Evolutionary conservation across 2,329 filamentous ascomycete genomes (phyloP).

Genomic region (Apiospora hydei): DNA sequence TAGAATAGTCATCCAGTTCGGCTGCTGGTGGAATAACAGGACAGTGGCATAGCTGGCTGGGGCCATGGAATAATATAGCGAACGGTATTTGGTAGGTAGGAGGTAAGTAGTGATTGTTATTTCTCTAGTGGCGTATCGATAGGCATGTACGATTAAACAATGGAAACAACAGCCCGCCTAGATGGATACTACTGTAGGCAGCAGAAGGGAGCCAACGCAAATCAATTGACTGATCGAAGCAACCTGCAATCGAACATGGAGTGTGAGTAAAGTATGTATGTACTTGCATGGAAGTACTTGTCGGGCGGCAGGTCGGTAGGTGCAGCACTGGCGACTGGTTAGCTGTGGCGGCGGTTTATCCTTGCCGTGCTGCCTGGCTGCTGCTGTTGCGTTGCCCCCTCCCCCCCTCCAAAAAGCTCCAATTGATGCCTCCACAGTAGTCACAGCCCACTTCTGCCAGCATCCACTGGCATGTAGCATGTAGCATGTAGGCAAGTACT

Average conservation of each 20-base stretch:
- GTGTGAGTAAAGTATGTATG: not conserved
- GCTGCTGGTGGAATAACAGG: not conserved
- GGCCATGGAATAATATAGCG: too few species aligned
- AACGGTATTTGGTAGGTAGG: too few species aligned
- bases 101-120: too few species aligned
- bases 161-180: too few species aligned
- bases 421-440: constrained; percentile 12
- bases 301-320: not conserved
- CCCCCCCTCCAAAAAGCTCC: constrained; percentile 11
- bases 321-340: not conserved
- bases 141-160: too few species aligned
- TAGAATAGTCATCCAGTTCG: too few species aligned
- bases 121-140: too few species aligned
- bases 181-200: too few species aligned
- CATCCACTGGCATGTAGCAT: not conserved
- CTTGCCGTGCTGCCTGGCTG: not conserved
- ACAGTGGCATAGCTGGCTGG: not conserved
- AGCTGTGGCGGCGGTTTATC: not conserved
- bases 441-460: not conserved
- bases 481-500: not conserved
- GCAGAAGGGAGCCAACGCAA: too few species aligned
- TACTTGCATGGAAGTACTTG: not conserved
- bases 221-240: too few species aligned
- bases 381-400: not conserved
- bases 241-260: too few species aligned